phyloP scores from a whole-genome alignment of 441 rosid species.

The Jatropha multifida region DNA sequence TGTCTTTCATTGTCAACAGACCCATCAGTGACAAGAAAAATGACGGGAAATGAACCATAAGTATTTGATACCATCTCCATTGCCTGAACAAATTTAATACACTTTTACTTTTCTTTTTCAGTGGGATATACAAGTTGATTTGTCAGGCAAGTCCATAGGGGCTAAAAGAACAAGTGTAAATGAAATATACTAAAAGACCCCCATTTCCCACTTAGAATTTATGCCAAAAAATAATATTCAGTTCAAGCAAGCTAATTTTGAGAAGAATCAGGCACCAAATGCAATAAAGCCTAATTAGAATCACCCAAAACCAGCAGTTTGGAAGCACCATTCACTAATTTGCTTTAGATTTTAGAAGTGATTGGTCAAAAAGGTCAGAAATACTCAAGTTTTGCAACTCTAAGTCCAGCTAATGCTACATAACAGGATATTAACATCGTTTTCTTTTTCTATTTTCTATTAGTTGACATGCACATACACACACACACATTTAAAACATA shows the following conservation, averaged over 20 bases:
- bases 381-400: conserved; percentile 6
- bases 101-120: not conserved
- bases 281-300: not conserved
- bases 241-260: not conserved
- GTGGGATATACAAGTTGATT: not conserved
- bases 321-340: not conserved
- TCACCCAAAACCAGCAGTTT: not conserved
- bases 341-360: not conserved
- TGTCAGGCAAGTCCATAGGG: not conserved
- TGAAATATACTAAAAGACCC: not conserved
- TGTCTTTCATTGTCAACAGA: conserved; percentile 78
- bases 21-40: conserved; percentile 78
- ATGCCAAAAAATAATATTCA: not conserved
- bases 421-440: not conserved
- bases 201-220: conserved; percentile 7
- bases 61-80: conserved; percentile 66
- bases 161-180: not conserved
- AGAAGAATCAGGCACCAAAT: not conserved
- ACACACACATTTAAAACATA: not conserved
- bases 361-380: not conserved
- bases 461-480: not conserved
- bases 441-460: not conserved
- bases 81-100: conserved; percentile 44
- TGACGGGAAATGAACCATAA: conserved; percentile 57
- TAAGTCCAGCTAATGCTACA: not conserved